Evolutionary conservation across 1,284 basidiomycete genomes (phyloP).

Genomic region (Neonothopanus nambi): DNA sequence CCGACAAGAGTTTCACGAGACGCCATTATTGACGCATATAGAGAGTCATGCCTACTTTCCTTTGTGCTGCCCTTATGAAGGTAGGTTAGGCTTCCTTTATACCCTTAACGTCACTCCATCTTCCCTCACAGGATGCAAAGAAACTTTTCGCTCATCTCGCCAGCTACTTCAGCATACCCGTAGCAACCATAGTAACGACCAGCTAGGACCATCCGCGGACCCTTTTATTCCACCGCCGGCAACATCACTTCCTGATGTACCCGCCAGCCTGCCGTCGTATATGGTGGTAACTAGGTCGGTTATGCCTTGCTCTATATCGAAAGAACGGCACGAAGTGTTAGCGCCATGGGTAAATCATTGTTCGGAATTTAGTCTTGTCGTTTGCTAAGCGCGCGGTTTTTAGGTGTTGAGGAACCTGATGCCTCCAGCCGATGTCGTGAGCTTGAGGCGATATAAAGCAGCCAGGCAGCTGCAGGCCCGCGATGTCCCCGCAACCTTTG

Average conservation of each 20-base stretch:
- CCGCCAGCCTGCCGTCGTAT: constrained; percentile 48
- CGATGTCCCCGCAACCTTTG: constrained; percentile 5
- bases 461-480: constrained; percentile 8
- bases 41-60: constrained; percentile 42
- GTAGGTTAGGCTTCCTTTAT: constrained; percentile 30
- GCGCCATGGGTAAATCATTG: constrained; percentile 52
- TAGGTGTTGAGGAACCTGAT: constrained; percentile 49
- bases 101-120: constrained; percentile 3
- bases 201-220: constrained; percentile 32
- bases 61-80: constrained; percentile 48
- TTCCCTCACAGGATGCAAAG: constrained; percentile 39
- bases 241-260: constrained; percentile 31
- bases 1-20: constrained; percentile 30
- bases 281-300: constrained; percentile 44
- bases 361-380: background rate
- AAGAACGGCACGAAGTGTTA: constrained; percentile 48
- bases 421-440: constrained; percentile 28
- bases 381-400: background rate
- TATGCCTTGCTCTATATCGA: constrained; percentile 40
- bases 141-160: constrained; percentile 35
- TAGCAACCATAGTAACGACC: constrained; percentile 29
- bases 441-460: constrained; percentile 34
- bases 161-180: constrained; percentile 39
- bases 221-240: constrained; percentile 33
- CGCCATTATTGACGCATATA: constrained; percentile 39